Base-by-base conservation (phyloP, 1,139 yeast genomes). In the Candida sp. region DNA sequence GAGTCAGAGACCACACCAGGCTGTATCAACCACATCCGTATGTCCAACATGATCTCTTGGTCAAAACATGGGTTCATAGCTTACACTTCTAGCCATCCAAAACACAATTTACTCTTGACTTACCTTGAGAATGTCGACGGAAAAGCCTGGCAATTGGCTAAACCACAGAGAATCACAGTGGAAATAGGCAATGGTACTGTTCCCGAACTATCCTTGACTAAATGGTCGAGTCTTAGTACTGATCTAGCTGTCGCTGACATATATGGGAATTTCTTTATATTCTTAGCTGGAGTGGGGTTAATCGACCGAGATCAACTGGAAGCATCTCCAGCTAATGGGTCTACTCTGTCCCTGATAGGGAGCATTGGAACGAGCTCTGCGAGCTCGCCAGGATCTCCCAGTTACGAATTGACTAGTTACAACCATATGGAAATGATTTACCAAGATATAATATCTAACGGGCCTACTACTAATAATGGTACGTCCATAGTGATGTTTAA, bases 41-140 rank as follows among this genome's bases (percentile, higher is more conserved):
- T 49, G 22, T 43, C 55, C 9, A 43, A 50, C 15, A 44, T 56
- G 38, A 72, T 85, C 29, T 76, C 89, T 19, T 87, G 95, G 95
- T 84, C 90, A 19, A 74, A 79, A 49, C 82, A 81, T 55, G 95
- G 95, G 15, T 80, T 84, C 54, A 73, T 87, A 22, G 93, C 91
- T 2, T 84, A 80, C 79, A 4, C 50, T 63, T 19, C 69, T 69
- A 43, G 49, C 50, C 2, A 34, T 44, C 8, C 39, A 49, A 59
- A 57, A 35, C 57, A 64, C 42, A 70, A 64, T 48, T 58, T 85
- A 35, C 64, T 68, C 43, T 64, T 85, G 47, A 79, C 90, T 2
- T 81, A 82, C 58, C 60, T 86, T 42, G 86, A 80, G 50, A 81
- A 87, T 50, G 59, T 75, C 12, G 80, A 83, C 53, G 93, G 91